Percentiles rank a stretch among this genome's conserved stretches.
Evolutionary conservation across 2,329 filamentous ascomycete genomes (phyloP).

Genomic region (Diaporthe eres): DNA sequence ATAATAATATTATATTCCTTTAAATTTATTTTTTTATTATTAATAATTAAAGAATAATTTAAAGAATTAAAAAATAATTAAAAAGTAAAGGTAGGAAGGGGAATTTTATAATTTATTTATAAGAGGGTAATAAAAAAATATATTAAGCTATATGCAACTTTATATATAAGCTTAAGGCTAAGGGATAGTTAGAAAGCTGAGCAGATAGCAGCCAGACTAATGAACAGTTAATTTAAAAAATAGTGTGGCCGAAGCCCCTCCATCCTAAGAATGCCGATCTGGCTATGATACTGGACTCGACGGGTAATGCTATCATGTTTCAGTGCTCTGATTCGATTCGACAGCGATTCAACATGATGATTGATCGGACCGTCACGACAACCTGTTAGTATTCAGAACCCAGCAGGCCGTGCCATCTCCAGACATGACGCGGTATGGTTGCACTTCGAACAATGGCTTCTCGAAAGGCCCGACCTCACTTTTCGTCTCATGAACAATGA

Average conservation of each 20-base stretch:
- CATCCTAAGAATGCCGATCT: conserved; percentile 7
- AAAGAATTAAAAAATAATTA: too few relatives aligned
- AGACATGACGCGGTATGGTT: conserved; percentile 37
- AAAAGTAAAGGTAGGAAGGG: too few relatives aligned
- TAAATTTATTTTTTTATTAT: too few relatives aligned
- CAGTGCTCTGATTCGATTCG: conserved; percentile 6
- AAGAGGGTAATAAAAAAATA: too few relatives aligned
- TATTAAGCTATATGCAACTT: too few relatives aligned
- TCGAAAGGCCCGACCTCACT: conserved; percentile 32
- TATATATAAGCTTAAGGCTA: too few relatives aligned
- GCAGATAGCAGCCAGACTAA: too few relatives aligned
- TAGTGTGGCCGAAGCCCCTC: background rate
- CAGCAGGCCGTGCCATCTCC: conserved; percentile 34
- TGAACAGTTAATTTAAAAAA: too few relatives aligned
- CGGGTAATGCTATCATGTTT: conserved; percentile 8
- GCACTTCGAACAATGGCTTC: conserved; percentile 37
- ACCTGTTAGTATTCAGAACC: conserved; percentile 22
- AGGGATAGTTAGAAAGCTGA: too few relatives aligned
- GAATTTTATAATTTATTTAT: too few relatives aligned
- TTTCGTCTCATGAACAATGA: conserved; percentile 23
- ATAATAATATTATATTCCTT: too few relatives aligned
- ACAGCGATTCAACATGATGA: background rate
- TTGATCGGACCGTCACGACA: background rate
- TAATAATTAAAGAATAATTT: too few relatives aligned
- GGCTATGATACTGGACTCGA: conserved; percentile 16